Conservation (phyloP, 345 rosid genomes). For the Eucalyptus curtisii region DNA sequence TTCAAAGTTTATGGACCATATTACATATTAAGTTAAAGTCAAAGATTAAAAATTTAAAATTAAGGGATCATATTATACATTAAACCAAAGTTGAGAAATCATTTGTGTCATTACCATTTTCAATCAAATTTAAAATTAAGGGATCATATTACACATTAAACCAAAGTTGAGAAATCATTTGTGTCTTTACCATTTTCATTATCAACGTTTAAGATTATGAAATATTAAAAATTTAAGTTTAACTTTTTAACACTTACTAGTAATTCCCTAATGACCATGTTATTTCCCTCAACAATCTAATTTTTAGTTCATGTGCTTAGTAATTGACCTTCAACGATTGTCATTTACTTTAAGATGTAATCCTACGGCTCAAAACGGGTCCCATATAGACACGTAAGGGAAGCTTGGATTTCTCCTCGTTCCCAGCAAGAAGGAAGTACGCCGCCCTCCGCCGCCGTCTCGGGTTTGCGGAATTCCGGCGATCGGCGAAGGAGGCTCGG, state of each 20-base stretch:
- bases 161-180: rapidly evolving
- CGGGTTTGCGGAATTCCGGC: neutral
- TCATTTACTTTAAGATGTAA: neutral
- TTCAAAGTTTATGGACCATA: rapidly evolving
- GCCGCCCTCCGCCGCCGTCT: neutral
- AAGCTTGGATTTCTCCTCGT: neutral
- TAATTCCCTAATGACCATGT: neutral
- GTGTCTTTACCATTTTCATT: neutral
- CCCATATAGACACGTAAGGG: neutral
- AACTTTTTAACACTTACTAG: neutral
- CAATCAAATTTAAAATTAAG: no score
- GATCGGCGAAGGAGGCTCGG: neutral
- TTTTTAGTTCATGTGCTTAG: neutral
- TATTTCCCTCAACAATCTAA: neutral
- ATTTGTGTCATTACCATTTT: no score
- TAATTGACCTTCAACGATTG: neutral
- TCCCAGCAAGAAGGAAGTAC: neutral
- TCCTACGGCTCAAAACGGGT: neutral
- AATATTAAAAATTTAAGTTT: neutral
- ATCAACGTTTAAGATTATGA: neutral
- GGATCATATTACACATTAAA: no score
- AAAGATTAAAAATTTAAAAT: no score
- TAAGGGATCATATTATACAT: no score
- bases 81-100: rapidly evolving
- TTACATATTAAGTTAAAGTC: no score